Conservation (phyloP, 2,329 filamentous ascomycete genomes). For the Cladophialophora immunda region DNA sequence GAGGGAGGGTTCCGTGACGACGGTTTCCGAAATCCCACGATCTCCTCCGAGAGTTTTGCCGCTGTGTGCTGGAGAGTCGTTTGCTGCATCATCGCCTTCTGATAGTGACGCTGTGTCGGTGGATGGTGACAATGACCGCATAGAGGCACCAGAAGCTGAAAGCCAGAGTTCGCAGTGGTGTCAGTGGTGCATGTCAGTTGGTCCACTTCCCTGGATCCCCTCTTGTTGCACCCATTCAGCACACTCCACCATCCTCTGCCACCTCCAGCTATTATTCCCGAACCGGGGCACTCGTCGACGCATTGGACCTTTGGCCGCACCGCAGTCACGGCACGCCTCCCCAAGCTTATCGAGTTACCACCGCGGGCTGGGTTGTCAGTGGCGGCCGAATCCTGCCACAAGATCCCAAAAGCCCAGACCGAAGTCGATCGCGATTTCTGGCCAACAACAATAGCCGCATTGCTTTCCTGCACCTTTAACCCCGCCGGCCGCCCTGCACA, state of each 20-base stretch:
- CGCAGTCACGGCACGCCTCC: not conserved
- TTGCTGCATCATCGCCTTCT: too few relatives aligned
- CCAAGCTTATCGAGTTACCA: not conserved
- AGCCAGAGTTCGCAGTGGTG: not conserved
- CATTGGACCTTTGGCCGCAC: constrained; percentile 1
- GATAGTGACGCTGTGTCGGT: not conserved
- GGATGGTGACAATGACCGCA: constrained; percentile 1
- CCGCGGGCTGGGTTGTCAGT: constrained; percentile 11
- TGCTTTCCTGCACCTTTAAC: constrained; percentile 5
- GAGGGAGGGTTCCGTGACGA: constrained; percentile 4
- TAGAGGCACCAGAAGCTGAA: not conserved
- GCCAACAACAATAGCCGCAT: constrained; percentile 9
- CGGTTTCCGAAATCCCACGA: constrained; percentile 3
- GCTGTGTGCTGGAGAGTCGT: not conserved
- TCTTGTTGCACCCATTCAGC: not conserved
- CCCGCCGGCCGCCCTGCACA: constrained; percentile 26
- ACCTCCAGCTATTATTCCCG: constrained; percentile 7
- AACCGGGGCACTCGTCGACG: constrained; percentile 7
- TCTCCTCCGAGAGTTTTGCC: not conserved
- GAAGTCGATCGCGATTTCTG: constrained; percentile 17
- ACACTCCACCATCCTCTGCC: not conserved
- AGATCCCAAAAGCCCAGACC: constrained; percentile 13
- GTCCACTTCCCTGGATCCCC: constrained; percentile 9
- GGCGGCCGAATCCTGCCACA: constrained; percentile 7
- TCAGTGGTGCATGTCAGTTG: not conserved